Base-by-base conservation (phyloP, 2,329 filamentous ascomycete species). In the Pyrenophora teres region DNA sequence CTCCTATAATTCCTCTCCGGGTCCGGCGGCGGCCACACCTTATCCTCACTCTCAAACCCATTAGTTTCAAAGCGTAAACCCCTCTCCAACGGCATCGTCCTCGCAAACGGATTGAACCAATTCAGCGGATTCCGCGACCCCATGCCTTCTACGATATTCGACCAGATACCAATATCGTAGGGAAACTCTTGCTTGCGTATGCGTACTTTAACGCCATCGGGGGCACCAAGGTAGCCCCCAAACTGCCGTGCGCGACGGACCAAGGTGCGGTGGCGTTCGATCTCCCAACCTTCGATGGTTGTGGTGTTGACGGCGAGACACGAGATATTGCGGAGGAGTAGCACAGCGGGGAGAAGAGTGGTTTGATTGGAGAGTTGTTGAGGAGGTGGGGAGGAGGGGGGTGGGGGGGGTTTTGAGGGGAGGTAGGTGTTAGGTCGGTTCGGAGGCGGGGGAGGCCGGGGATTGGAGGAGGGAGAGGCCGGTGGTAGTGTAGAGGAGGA, bases 251-350 rank as follows among this genome's bases (percentile, higher is more conserved):
- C 76, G 13, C 78, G 75, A 3, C 77, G 70, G 4, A 80, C 56
- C 1, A 80, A 64, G 3, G 78, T 75, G 6, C 73, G 65, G 55
- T 81, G 78, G 4, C 78, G 71, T 54, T 80, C 77, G 23, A 80
- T 77, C 53, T 81, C 89, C 89, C 89, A 93, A 54, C 81, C 81
- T 74, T 95, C 90, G 63, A 95, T 94, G 70, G 89, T 90, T 19
- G 89, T 93, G 13, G 81, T 85, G 74, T 92, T 92, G 54, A 87
- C 78, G 3, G 81, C 63, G 69, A 89, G 85, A 47, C 80, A 80
- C 69, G 82, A 83, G 1, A 83, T 47, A 45, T 74, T 74, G 5
- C 84, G 83, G n/a, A 81, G 70, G 3, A 92, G 76, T 54, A 94
- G 80, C 32, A 94, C 78, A 1, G 75, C 74, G 1, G n/a, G n/a